Base-by-base conservation (phyloP, 2,329 filamentous ascomycete genomes). In the Epichloe sp. region DNA sequence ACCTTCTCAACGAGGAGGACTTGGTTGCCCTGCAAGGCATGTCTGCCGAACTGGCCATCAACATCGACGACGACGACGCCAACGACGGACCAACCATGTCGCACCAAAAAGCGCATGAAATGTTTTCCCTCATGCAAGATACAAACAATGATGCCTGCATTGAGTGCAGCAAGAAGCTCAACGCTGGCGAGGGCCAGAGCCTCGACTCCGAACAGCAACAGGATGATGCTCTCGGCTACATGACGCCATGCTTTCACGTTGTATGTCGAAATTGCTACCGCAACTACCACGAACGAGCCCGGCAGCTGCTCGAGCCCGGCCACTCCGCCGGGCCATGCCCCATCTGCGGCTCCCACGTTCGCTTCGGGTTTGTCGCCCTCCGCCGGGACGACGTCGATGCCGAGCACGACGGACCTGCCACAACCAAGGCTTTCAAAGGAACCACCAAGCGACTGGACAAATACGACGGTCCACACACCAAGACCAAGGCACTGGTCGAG, bases 381-480 rank as follows among this genome's bases (percentile, higher is more conserved):
- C 83, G 78, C 21, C 79, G 79, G 54, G 75, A 73, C 65, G 80
- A 68, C 64, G 78, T 72, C 62, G 78, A 72, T 45, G 66, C 70
- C 8, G 78, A 81, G 58, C 76, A 82, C 68, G 66, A 80, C 62
- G 70, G 74, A 61, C 65, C 76, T 68, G 60, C 62, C 63, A 65
- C 66, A 52, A 53, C 59, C 31, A 66, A 63, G 54, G 58, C 60
- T 14, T 63, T 60, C 49, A 56, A 59, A 52, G 49, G 52, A 55
- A 71, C 75, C 14, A 76, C 76, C 47, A 85, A 83, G 61, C 46
- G 52, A 19, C 72, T 84, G 11, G 80, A 79, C 23, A 79, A 78
- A 35, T 98, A 97, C 63, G 76, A 77, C 43, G 90, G 90, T 0
- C 91, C 91, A 0, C 89, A 95, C 61, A 95, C 90, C 5, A 98